These are phyloP conservation scores for Mycena olivaceomarginata DNA, from an alignment of 768 basidiomycete species.

Conservation along the genomic window DNA sequence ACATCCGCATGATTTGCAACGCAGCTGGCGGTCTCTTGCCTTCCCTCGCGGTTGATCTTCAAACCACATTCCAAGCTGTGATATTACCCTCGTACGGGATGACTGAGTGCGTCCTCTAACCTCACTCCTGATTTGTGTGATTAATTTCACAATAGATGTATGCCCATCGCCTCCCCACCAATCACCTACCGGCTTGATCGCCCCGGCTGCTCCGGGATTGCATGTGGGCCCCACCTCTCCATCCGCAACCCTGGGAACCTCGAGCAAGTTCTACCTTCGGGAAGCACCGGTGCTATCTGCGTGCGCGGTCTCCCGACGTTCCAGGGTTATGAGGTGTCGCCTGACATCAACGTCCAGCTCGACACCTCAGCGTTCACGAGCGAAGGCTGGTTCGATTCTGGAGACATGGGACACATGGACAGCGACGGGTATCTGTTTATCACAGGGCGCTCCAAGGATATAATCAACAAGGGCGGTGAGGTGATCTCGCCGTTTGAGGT, in stretches of 20 bases:
- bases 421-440: slow-evolving; percentile 69
- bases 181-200: slow-evolving; percentile 64
- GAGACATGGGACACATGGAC: slow-evolving; percentile 69
- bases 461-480: slow-evolving; percentile 77
- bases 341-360: slow-evolving; percentile 62
- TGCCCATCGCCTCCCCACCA: slow-evolving; percentile 70
- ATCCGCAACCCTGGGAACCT: slow-evolving; percentile 61
- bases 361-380: slow-evolving; percentile 68
- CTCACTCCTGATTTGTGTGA: not conserved
- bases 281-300: slow-evolving; percentile 70
- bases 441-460: slow-evolving; percentile 78
- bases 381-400: slow-evolving; percentile 73
- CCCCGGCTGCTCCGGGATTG: slow-evolving; percentile 68
- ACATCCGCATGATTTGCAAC: slow-evolving; percentile 67
- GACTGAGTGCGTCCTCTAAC: slow-evolving; percentile 62
- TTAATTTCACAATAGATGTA: slow-evolving; percentile 56
- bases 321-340: slow-evolving; percentile 65
- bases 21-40: slow-evolving; percentile 74
- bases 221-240: slow-evolving; percentile 67
- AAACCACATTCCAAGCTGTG: slow-evolving; percentile 68
- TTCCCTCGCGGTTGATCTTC: slow-evolving; percentile 68
- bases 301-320: slow-evolving; percentile 74
- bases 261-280: slow-evolving; percentile 58
- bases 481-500: slow-evolving; percentile 78
- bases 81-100: slow-evolving; percentile 78